Evolutionary conservation across 371 early-diverging fungal species (phyloP), one percentile per base, ranked within the genome.

Genomic region (Actinomortierella wolfii): DNA sequence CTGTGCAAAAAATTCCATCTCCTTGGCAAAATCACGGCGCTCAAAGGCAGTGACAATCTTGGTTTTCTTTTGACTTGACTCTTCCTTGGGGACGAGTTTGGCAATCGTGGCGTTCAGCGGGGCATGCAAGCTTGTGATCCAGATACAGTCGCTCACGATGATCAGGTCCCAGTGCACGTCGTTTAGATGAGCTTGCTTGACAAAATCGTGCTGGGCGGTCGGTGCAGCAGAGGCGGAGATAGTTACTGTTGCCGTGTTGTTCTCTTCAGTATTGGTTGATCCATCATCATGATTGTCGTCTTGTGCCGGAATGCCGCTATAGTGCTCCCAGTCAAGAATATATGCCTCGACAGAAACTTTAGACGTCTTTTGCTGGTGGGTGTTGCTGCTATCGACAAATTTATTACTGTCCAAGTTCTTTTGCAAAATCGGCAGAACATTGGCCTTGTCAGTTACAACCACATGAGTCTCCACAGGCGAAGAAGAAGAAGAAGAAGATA

Each of bases 131-230:
- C 57, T 63, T 8, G 76, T 64, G 15, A 71, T 76, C 62, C 77
- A 80, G 26, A 86, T 76, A 26, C 82, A 78, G 64, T 87, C 88
- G 7, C 85, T 80, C 17, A 83, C 61, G 25, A 87, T 60, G 28
- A 86, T 77, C 21, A 82, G 26, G 55, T 79, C 79, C 60, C 73
- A 79, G 18, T 52, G 59, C 20, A 39, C 24, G 2, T 41, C 28
- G 14, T 61, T 21, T 3, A 48, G 34, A 6, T 45, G 51, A 34
- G 45, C 40, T 0, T 34, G 34, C 11, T 34, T 11, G 11, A 34
- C 34, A 34, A 34, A 34, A 11, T 39, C 1, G 20, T 63, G 43
- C 18, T 48, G 34, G 0, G 41, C 21, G 7, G 7, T 52, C 40
- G 14, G 54, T 44, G 71, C 76, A 76, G 57, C 56, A 49, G 24